Base-by-base conservation (phyloP, 306 rosid genomes). In the Quercus bicolor region DNA sequence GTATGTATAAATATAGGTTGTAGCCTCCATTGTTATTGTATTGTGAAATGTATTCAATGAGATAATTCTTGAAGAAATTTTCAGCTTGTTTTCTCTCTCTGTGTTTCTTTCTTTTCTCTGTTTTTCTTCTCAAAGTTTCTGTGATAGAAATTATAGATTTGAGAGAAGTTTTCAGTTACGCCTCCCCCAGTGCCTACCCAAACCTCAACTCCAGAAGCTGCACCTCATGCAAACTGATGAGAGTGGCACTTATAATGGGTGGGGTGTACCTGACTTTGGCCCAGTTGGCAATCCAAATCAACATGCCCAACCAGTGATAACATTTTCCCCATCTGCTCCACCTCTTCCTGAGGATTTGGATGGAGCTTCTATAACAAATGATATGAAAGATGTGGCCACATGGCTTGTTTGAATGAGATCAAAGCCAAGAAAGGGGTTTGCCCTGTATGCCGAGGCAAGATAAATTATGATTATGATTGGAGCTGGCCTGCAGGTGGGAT, bases 311-410 rank as follows among this genome's bases (percentile, higher is more conserved):
- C 34, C 62, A 16, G n/a, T 21, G 55, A 16, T 69, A 61, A 45
- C 8, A 20, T 61, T 40, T 40, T 43, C 55, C 66, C 81, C 88
- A 48, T 70, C 85, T 43, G 83, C 78, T 70, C 77, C 88, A 40
- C 75, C 77, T 11, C 31, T 79, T 71, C 64, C 73, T 1, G 60
- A 57, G 73, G 79, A 34, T 73, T 57, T 68, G 70, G 69, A 37
- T 15, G 59, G 72, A 62, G 82, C 78, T 55, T 75, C 80, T 29
- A 24, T 48, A 53, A 51, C 29, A 54, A 59, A 70, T 61, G 29
- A 16, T 19, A 16, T 12, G 75, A 77, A 65, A 33, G 62, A 28
- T 64, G 78, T n/a, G 45, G 48, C 13, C 28, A 45, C 75, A 68
- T 74, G 75, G 26, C 76, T 56, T 80, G 79, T 29, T 68, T 80